A percentile compares a stretch with the other conserved stretches of the same genome.
Evolutionary conservation across 2,329 filamentous ascomycete genomes (phyloP).

Genomic region (Shiraia sp.): DNA sequence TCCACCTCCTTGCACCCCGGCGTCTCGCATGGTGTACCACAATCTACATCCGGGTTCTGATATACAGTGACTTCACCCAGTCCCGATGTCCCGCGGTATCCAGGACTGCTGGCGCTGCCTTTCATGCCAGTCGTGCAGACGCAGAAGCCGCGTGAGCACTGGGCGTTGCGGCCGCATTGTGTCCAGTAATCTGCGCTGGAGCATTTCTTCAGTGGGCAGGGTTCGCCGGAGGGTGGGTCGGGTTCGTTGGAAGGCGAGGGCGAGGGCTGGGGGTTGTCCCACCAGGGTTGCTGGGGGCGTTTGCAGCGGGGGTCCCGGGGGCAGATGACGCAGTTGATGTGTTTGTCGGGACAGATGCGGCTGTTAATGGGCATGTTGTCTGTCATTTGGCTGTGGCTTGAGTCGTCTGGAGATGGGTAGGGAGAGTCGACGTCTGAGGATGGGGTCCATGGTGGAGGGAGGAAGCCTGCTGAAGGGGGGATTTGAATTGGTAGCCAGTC

Average conservation of each 20-base stretch:
- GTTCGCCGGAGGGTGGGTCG: not conserved
- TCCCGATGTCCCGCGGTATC: constrained; percentile 4
- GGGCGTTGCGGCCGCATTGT: constrained; percentile 2
- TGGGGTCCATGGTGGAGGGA: constrained; percentile 11
- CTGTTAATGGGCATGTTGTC: constrained; percentile 9
- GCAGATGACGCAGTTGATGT: constrained; percentile 17
- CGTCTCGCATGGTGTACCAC: constrained; percentile 10
- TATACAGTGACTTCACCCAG: constrained; percentile 15
- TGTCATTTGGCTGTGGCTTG: constrained; percentile 14
- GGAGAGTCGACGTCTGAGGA: constrained; percentile 10
- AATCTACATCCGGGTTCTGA: constrained; percentile 6
- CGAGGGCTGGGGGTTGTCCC: not conserved
- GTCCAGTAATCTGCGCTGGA: not conserved
- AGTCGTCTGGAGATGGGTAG: constrained; percentile 11
- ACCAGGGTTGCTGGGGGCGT: not conserved
- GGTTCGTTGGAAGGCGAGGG: not conserved
- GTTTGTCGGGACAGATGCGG: constrained; percentile 6
- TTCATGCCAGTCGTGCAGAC: constrained; percentile 12
- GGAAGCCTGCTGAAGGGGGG: constrained; percentile 5
- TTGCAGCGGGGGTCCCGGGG: constrained; percentile 11
- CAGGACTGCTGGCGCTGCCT: not conserved
- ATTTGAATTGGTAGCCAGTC: constrained; percentile 1
- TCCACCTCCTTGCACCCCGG: constrained; percentile 14
- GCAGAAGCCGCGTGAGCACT: constrained; percentile 7
- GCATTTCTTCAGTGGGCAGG: constrained; percentile 9